Evolutionary conservation across 331 rosid species (phyloP), one percentile per base, ranked within the genome.

Genomic region (Quercus phellos): DNA sequence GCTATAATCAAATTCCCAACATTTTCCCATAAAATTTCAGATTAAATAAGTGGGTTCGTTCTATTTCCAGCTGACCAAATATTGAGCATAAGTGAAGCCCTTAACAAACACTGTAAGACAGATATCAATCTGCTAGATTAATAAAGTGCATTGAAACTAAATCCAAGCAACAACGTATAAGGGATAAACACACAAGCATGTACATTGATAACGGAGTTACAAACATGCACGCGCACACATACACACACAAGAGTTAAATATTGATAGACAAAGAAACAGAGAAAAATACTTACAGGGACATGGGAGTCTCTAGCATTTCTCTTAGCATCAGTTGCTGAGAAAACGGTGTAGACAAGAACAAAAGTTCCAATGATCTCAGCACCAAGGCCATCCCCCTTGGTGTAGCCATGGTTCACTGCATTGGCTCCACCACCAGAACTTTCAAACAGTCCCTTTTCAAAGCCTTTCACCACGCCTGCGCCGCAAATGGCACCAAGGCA

Each of bases 271-370:
- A 3, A 72, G 18, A 26, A 51, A 10, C 16, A 32, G 50, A 5
- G 24, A 55, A 4, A 4, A 21, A 26, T 38, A 80, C 88, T 81
- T 78, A 85, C 88, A 78, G 88, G 88, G 69, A 85, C 85, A 75
- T 81, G 88, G 30, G 88, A 85, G 73, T 85, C 85, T 59, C 88
- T 79, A 30, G 88, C 88, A 55, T 71, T 84, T 59, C 88, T 78
- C 83, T 84, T 84, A 53, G 88, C 85, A 78, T 84, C 88, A 64
- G 88, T 84, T 22, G 88, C 88, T 11, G 88, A 84, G 81, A 84
- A 84, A 19, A 84, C 85, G 1, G 88, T 84, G 81, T 78, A 84
- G 55, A 84, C 88, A 72, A 84, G 85, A 55, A 84, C 80, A 4
- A 78, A 84, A 46, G 88, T 84, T 30, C 88, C 88, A 13, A 84